Conservation (phyloP, 176 grass and related monocot genomes). For the Calamus simplicifolius region DNA sequence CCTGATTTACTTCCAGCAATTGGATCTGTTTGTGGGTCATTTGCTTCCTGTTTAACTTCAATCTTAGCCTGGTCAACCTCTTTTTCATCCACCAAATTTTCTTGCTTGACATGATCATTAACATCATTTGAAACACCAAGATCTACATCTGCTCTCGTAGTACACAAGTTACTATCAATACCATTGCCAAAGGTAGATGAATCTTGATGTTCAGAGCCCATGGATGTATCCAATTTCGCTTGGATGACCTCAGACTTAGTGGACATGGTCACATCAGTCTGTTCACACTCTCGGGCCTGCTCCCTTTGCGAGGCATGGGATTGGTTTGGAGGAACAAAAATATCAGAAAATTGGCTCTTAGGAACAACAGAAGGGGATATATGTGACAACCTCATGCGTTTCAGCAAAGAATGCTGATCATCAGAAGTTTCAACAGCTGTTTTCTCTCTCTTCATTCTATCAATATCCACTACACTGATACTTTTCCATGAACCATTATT, state of each 20-base stretch:
- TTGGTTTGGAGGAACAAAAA: slow-evolving; percentile 37
- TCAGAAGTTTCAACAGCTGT: slow-evolving; percentile 47
- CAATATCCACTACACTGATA: slow-evolving; percentile 27
- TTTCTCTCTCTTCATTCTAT: slow-evolving; percentile 67
- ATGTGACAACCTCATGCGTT: slow-evolving; percentile 53
- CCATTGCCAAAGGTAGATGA: slow-evolving; percentile 29
- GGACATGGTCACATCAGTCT: slow-evolving; percentile 33
- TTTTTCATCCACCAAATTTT: slow-evolving; percentile 50
- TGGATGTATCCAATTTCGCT: slow-evolving; percentile 30
- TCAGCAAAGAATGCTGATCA: slow-evolving; percentile 45
- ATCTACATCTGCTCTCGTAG: slow-evolving; percentile 32
- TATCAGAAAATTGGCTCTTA: slow-evolving; percentile 45
- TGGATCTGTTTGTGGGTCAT: slow-evolving; percentile 38
- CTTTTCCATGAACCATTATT: slow-evolving; percentile 38
- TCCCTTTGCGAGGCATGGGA: slow-evolving; percentile 39
- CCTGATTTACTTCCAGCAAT: slow-evolving; percentile 68
- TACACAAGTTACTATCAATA: slow-evolving; percentile 38
- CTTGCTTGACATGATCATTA: slow-evolving; percentile 64
- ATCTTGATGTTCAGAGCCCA: slow-evolving; percentile 26
- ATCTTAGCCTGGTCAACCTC: slow-evolving; percentile 31
- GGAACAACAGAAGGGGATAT: slow-evolving; percentile 17
- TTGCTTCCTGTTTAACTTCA: slow-evolving; percentile 73
- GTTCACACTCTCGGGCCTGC: slow-evolving; percentile 46
- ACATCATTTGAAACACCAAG: slow-evolving; percentile 43
- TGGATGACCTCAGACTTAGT: slow-evolving; percentile 47